Evolutionary conservation across 1,284 basidiomycete species (phyloP).

Genomic region (Ganoderma lingzhi): DNA sequence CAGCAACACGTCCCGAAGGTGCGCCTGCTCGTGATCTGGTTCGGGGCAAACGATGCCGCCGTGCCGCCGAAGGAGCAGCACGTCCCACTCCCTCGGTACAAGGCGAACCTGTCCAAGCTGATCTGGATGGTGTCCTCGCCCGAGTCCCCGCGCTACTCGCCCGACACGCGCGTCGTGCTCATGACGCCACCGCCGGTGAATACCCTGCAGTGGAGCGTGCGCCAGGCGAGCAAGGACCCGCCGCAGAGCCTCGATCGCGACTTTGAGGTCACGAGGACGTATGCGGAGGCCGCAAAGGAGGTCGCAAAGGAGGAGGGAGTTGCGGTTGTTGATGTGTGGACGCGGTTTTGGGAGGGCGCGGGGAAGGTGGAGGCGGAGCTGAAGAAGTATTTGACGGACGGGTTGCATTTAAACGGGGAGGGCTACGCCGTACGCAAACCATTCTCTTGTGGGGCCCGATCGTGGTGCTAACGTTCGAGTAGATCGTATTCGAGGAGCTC

Average conservation of each 20-base stretch:
- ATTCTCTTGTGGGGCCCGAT: slow-evolving; percentile 6
- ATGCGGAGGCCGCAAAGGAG: slow-evolving; percentile 74
- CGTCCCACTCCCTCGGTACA: slow-evolving; percentile 75
- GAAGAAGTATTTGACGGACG: slow-evolving; percentile 68
- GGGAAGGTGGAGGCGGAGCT: slow-evolving; percentile 63
- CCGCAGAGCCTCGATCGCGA: slow-evolving; percentile 60
- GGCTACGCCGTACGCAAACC: slow-evolving; percentile 69
- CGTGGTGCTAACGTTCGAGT: neutral
- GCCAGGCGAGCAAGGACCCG: slow-evolving; percentile 55
- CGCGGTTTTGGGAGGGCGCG: slow-evolving; percentile 68
- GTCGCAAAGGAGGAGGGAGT: slow-evolving; percentile 64
- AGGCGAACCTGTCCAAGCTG: slow-evolving; percentile 69
- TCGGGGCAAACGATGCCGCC: slow-evolving; percentile 81
- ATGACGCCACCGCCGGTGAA: slow-evolving; percentile 89
- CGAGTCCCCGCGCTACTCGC: slow-evolving; percentile 72
- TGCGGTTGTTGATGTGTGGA: slow-evolving; percentile 77
- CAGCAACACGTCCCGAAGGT: slow-evolving; percentile 64
- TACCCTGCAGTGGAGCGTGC: slow-evolving; percentile 58
- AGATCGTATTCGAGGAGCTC: slow-evolving; percentile 76
- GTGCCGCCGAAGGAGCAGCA: slow-evolving; percentile 59
- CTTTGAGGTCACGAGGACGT: slow-evolving; percentile 66
- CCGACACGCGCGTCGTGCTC: slow-evolving; percentile 79
- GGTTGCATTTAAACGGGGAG: slow-evolving; percentile 76
- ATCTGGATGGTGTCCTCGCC: slow-evolving; percentile 68
- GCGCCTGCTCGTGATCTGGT: slow-evolving; percentile 85